Base-by-base conservation (phyloP, 2,329 filamentous ascomycete species). In the Fonsecaea nubica region DNA sequence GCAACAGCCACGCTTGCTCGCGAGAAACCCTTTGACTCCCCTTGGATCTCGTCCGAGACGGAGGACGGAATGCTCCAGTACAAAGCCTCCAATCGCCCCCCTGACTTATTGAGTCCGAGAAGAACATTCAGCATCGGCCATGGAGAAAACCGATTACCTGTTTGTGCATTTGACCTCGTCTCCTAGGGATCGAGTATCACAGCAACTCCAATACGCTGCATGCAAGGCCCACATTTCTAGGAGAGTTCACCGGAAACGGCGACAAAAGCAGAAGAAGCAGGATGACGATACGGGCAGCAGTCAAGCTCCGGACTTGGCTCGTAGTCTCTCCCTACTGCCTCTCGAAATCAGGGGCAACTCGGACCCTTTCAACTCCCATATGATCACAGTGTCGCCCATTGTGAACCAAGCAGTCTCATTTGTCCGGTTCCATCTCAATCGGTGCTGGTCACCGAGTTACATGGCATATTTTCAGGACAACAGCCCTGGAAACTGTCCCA, bases 401-500 rank as follows among this genome's bases (percentile, higher is more conserved):
- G 18, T 40, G 18, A 38, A 62, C n/a, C 45, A 62, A 42, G 59
- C 48, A n/a, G 38, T 62, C 45, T 53, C 45, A 30, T 62, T 62
- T n/a, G 45, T 62, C n/a, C 59, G 59, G n/a, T 53, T 42, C 33
- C 52, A 54, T 62, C 45, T 21, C 30, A 32, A 21, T 18, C 25
- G 18, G 15, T 62, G 45, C 25, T 62, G 59, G 59, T 54, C 48
- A 30, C 32, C 59, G 18, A 38, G 18, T 5, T 53, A 52, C 35
- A 38, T 42, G 45, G 30, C 36, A 4, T 32, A 30, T 9, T 35
- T 38, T 32, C 12, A 33, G 12, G n/a, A 53, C 4, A 13, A 12
- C 25, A 18, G 10, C 50, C 18, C 21, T n/a, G 12, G 25, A 35
- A 18, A 42, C 6, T 35, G 59, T 45, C 18, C 32, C 7, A 36